Evolutionary conservation across 371 early-diverging fungal genomes (phyloP).

Genomic region (Circinella umbellata): DNA sequence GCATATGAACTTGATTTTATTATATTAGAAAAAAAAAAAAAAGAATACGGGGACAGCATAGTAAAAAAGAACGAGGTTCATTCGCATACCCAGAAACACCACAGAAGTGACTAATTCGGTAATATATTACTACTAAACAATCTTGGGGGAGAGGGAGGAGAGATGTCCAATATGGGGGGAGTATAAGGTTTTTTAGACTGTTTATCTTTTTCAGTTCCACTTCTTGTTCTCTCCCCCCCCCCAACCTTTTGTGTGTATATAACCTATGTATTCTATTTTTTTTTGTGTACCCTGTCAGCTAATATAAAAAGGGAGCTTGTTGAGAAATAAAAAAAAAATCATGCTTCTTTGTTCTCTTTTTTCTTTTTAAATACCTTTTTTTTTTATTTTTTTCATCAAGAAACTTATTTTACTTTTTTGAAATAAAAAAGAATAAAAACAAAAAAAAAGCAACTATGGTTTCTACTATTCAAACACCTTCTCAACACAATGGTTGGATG

Average conservation of each 20-base stretch:
- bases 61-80: slow-evolving; percentile 9
- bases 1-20: not conserved
- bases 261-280: no score
- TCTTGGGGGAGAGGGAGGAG: no score
- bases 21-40: slow-evolving; percentile 8
- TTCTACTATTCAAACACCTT: slow-evolving; percentile 3
- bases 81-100: not conserved
- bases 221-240: not conserved
- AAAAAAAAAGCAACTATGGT: slow-evolving; percentile 9
- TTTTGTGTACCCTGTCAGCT: not conserved
- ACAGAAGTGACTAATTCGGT: slow-evolving; percentile 10
- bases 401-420: not conserved
- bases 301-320: slow-evolving; percentile 8
- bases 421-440: not conserved
- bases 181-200: not conserved
- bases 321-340: not conserved
- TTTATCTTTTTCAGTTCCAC: not conserved
- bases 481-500: slow-evolving; percentile 34
- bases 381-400: not conserved
- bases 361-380: not conserved
- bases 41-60: slow-evolving; percentile 8
- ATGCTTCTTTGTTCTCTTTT: slow-evolving; percentile 6
- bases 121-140: not conserved
- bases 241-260: no score
- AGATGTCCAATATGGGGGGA: no score